phyloP scores from a whole-genome alignment of 2,329 filamentous ascomycete species.

The Colletotrichum tropicale region DNA sequence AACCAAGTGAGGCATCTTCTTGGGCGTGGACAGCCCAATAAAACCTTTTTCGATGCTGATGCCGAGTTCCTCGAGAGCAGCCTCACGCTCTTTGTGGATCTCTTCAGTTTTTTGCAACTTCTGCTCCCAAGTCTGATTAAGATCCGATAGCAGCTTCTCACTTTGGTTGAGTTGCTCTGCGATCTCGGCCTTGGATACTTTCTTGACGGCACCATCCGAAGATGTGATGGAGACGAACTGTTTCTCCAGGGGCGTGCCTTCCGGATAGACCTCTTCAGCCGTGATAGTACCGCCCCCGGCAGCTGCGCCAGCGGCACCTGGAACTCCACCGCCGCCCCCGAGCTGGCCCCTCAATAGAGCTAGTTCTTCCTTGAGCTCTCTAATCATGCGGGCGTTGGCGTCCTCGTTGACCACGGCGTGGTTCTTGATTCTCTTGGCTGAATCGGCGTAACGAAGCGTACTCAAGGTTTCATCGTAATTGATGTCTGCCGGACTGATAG shows the following conservation, averaged over 20 bases:
- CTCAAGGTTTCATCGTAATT: conserved; percentile 98
- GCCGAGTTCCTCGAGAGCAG: conserved; percentile 92
- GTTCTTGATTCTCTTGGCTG: conserved; percentile 99
- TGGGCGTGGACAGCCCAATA: conserved; percentile 91
- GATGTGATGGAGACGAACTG: conserved; percentile 95
- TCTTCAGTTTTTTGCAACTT: conserved; percentile 94
- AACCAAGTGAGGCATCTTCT: conserved; percentile 99
- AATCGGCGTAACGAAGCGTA: conserved; percentile 95
- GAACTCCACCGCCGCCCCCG: conserved; percentile 55
- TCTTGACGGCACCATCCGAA: conserved; percentile 84
- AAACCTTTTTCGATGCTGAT: conserved; percentile 99
- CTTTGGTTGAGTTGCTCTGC: conserved; percentile 95
- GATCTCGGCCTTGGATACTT: conserved; percentile 98
- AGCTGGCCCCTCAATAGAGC: conserved; percentile 86
- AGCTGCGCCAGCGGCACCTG: conserved; percentile 41
- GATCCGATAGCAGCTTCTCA: conserved; percentile 92
- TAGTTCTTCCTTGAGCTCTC: conserved; percentile 95
- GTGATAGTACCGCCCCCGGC: conserved; percentile 53
- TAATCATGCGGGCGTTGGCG: conserved; percentile 97
- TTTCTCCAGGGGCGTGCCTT: conserved; percentile 90
- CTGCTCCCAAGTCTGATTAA: conserved; percentile 99
- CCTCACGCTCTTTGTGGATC: conserved; percentile 96
- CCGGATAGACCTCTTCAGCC: conserved; percentile 84
- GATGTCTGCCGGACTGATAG: conserved; percentile 97
- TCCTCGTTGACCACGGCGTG: conserved; percentile 99